Evolutionary conservation across 2,329 filamentous ascomycete genomes (phyloP).

Genomic region (Nannizziopsis arthrosporioides): DNA sequence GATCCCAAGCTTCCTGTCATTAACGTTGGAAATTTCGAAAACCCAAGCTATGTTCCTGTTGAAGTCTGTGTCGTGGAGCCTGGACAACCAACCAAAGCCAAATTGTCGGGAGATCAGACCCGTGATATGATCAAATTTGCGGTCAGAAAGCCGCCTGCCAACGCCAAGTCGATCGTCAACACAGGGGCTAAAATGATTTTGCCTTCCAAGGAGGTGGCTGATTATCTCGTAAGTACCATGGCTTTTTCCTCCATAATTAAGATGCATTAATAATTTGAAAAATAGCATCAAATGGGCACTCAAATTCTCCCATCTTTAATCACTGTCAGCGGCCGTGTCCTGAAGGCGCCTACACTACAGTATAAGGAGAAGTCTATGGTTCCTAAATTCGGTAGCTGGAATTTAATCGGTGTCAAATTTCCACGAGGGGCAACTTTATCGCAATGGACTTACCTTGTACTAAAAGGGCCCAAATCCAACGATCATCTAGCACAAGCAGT

Average conservation of each 20-base stretch:
- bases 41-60: slow-evolving; percentile 54
- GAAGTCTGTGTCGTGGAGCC: slow-evolving; percentile 53
- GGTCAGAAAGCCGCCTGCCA: slow-evolving; percentile 53
- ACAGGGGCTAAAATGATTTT: slow-evolving; percentile 46
- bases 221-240: slow-evolving; percentile 34
- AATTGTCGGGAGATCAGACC: slow-evolving; percentile 51
- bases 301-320: slow-evolving; percentile 49
- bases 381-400: slow-evolving; percentile 53
- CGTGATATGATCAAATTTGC: slow-evolving; percentile 61
- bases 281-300: slow-evolving; percentile 13
- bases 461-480: slow-evolving; percentile 29
- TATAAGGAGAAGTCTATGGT: slow-evolving; percentile 40
- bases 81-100: slow-evolving; percentile 52
- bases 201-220: slow-evolving; percentile 37
- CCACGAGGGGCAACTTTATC: slow-evolving; percentile 34
- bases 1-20: slow-evolving; percentile 44
- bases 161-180: slow-evolving; percentile 53
- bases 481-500: background rate
- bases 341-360: slow-evolving; percentile 47
- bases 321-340: slow-evolving; percentile 59
- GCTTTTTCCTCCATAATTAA: background rate
- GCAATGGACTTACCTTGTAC: slow-evolving; percentile 43
- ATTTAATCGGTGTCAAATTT: slow-evolving; percentile 51
- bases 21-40: slow-evolving; percentile 50
- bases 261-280: too few relatives aligned